phyloP scores from a whole-genome alignment of 2,329 filamentous ascomycete genomes.

The Colletotrichum trifolii region DNA sequence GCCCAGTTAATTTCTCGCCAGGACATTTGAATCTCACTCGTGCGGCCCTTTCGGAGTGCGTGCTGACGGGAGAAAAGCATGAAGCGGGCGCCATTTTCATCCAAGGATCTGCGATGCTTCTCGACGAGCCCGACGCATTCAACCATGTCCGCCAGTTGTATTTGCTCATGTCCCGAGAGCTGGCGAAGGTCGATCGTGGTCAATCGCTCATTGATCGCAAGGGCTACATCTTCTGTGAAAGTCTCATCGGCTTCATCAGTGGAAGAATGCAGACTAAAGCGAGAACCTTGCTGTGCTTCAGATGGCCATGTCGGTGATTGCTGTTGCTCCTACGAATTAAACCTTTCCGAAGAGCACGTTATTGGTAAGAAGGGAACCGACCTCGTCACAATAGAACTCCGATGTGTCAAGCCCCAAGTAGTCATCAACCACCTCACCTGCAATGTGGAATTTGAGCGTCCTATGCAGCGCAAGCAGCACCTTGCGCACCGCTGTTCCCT shows the following conservation, averaged over 20 bases:
- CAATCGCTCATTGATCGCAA: constrained; percentile 80
- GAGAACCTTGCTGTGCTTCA: constrained; percentile 49
- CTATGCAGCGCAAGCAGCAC: constrained; percentile 79
- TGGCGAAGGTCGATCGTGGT: constrained; percentile 79
- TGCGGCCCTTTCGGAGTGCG: constrained; percentile 74
- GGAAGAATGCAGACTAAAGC: constrained; percentile 47
- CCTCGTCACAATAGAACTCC: constrained; percentile 63
- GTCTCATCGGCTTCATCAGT: constrained; percentile 67
- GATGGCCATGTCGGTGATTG: constrained; percentile 7
- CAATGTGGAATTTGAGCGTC: constrained; percentile 83
- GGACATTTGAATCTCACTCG: constrained; percentile 73
- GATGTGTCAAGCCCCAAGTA: constrained; percentile 75
- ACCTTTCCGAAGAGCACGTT: background rate
- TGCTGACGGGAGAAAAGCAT: constrained; percentile 89
- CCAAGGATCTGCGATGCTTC: constrained; percentile 87
- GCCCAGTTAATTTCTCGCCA: constrained; percentile 89
- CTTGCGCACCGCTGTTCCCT: constrained; percentile 75
- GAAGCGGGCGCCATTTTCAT: constrained; percentile 89
- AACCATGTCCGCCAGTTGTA: constrained; percentile 84
- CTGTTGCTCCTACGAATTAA: constrained; percentile 10
- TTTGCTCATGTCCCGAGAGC: constrained; percentile 86
- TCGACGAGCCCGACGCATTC: constrained; percentile 88
- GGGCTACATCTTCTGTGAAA: constrained; percentile 78
- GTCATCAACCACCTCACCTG: constrained; percentile 83
- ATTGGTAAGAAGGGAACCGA: constrained; percentile 36